Percentiles rank a stretch among this genome's conserved stretches.
Evolutionary conservation across 2,329 filamentous ascomycete species (phyloP).

Genomic region (Colletotrichum cereale): DNA sequence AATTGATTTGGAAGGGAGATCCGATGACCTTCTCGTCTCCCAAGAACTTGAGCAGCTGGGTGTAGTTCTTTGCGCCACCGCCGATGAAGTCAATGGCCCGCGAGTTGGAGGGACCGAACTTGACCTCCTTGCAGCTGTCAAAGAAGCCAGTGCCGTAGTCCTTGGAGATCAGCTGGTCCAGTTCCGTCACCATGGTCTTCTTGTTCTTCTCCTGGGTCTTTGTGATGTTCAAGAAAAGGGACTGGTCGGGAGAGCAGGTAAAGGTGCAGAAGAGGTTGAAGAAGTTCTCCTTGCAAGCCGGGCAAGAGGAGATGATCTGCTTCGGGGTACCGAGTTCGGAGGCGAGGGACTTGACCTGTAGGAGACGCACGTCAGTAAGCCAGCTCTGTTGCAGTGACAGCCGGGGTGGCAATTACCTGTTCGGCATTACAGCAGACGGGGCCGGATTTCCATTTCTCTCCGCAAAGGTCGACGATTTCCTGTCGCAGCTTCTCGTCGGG

Average conservation of each 20-base stretch:
- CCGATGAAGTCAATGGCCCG: slow-evolving; percentile 97
- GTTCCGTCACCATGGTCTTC: slow-evolving; percentile 77
- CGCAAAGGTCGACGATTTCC: slow-evolving; percentile 87
- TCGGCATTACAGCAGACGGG: slow-evolving; percentile 87
- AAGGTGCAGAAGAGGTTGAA: slow-evolving; percentile 99
- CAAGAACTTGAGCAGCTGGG: slow-evolving; percentile 88
- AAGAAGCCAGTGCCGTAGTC: slow-evolving; percentile 91
- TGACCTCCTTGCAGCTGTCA: slow-evolving; percentile 98
- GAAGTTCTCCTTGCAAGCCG: slow-evolving; percentile 98
- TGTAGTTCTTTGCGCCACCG: slow-evolving; percentile 91
- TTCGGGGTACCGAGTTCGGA: slow-evolving; percentile 89
- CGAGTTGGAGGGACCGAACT: slow-evolving; percentile 93
- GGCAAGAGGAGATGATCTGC: slow-evolving; percentile 90
- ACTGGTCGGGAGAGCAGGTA: slow-evolving; percentile 97
- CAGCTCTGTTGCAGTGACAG: not conserved
- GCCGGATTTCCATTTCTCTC: slow-evolving; percentile 84
- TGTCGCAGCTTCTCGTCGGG: slow-evolving; percentile 79
- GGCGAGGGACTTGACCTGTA: slow-evolving; percentile 80
- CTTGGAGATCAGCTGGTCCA: slow-evolving; percentile 89
- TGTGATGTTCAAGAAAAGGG: slow-evolving; percentile 94
- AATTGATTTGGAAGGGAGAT: slow-evolving; percentile 99
- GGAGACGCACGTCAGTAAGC: not conserved
- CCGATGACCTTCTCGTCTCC: slow-evolving; percentile 92
- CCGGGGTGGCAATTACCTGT: slow-evolving; percentile 67
- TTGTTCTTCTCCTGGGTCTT: slow-evolving; percentile 72